Evolutionary conservation across 1,284 basidiomycete species (phyloP), one percentile per base, ranked within the genome.

Genomic region (Mycena citricolor): DNA sequence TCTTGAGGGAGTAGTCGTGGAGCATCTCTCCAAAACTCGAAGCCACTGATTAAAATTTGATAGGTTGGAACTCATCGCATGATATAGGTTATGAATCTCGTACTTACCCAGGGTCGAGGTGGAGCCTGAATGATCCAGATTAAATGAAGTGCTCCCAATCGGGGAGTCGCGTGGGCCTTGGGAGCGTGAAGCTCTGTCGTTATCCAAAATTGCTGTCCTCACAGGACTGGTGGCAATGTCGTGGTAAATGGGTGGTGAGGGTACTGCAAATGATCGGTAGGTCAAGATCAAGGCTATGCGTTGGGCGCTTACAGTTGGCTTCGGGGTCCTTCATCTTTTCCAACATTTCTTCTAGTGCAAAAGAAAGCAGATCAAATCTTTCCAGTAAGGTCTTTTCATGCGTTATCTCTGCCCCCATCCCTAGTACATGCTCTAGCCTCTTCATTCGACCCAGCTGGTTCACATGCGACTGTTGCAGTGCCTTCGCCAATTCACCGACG

Each of bases 221-320:
- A 31, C 4, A 13, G 48, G 48, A 19, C 48, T 50, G 2, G 48
- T 50, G 2, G 43, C 48, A 42, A 42, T 42, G 28, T 50, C 48
- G 33, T 42, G 39, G 22, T 42, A 40, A 8, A 50, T 13, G 16
- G 48, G 39, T 34, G 13, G 17, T 33, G 16, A 36, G 14, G 39
- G 38, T 3, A 45, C 42, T 50, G 17, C 24, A 8, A n/a, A 22
- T 12, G 12, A 16, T 40, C 24, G 41, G 33, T 23, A 19, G 26
- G n/a, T 10, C 10, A 29, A n/a, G 26, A 29, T 29, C n/a, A n/a
- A 10, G 26, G 26, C 26, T 10, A 29, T 29, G 10, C n/a, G n/a
- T n/a, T n/a, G n/a, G n/a, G n/a, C n/a, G 31, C 42, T 36, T 13
- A 45, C 43, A 10, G n/a, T 50, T 50, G 19, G 48, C 43, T n/a